phyloP scores from a whole-genome alignment of 106 monocot species.

The Dendrobium chrysotoxum region DNA sequence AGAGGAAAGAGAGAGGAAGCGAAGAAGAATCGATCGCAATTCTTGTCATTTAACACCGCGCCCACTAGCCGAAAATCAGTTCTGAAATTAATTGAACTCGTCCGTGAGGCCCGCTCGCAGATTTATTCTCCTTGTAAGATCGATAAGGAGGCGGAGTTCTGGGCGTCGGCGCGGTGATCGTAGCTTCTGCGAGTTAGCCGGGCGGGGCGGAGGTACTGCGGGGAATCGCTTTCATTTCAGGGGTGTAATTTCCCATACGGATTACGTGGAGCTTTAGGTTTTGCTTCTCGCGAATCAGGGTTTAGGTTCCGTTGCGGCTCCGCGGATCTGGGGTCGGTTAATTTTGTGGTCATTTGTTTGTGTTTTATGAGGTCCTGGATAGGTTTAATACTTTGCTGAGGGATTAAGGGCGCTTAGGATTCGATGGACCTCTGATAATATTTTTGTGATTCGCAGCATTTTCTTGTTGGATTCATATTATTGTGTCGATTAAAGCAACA shows the following conservation, averaged over 20 bases:
- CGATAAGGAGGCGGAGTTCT: background rate
- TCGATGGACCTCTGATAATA: background rate
- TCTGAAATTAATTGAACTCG: background rate
- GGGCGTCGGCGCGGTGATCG: background rate
- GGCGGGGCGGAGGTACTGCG: background rate
- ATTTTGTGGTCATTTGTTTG: background rate
- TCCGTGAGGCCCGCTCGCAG: background rate
- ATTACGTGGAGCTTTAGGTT: background rate
- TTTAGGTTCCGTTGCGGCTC: background rate
- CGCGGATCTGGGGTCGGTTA: background rate
- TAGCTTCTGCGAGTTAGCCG: background rate
- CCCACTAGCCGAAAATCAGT: background rate
- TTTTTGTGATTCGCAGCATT: background rate
- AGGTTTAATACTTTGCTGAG: background rate
- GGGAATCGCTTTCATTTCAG: background rate
- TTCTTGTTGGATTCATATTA: background rate
- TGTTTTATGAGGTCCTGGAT: background rate
- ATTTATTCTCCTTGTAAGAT: background rate
- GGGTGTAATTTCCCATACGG: background rate
- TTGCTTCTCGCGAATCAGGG: background rate
- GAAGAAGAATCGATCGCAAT: conserved; percentile 3
- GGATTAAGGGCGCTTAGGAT: background rate
- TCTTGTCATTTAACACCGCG: background rate
- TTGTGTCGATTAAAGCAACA: background rate
- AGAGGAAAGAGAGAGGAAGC: background rate